Base-by-base conservation (phyloP, 129 eudicot genomes). In the Pseudognaphalium luteoalbum region DNA sequence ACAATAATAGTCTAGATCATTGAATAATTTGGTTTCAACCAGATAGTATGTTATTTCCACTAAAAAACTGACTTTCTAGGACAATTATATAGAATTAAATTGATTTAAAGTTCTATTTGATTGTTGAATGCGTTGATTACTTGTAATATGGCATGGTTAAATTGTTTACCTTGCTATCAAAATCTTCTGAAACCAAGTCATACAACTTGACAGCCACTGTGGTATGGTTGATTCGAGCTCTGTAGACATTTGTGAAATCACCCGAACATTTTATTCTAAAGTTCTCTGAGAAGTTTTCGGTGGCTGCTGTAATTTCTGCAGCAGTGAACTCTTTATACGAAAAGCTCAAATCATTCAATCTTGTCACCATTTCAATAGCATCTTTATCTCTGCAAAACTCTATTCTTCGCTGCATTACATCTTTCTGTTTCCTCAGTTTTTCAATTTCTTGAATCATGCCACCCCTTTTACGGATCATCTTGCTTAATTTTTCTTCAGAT, bases 301-400 rank as follows among this genome's bases (percentile, higher is more conserved):
- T 93, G 35, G 91, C 95, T 64, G 81, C 76, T 83, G 81, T 80
- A 35, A 93, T 87, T 78, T 93, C 96, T 15, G 52, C 80, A 8
- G 87, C 83, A 30, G 77, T 86, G 66, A 86, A 93, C 78, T 90
- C 88, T 57, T 82, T 93, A 71, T 66, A 85, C 59, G 39, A 61
- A 50, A 85, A 88, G 15, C 79, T 57, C 44, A 81, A 68, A 10
- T 64, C 81, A 71, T 32, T 78, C 82, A 77, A 51, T 35, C 78
- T 66, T 58, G 77, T 66, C 50, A 80, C 89, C 72, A 51, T 78
- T 37, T 80, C 93, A 17, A 83, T 86, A 3, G 95, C 95, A 61
- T 90, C 96, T 68, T 88, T 93, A 52, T 93, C 96, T 74, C 62
- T 85, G 33, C 98, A 92, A 78, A 90, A 93, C 87, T 90, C 95